Percentiles rank a stretch among this genome's conserved stretches.
These are phyloP conservation scores for Schwanniomyces sp. DNA, from an alignment of 805 yeast species.

Conservation along the genomic window DNA sequence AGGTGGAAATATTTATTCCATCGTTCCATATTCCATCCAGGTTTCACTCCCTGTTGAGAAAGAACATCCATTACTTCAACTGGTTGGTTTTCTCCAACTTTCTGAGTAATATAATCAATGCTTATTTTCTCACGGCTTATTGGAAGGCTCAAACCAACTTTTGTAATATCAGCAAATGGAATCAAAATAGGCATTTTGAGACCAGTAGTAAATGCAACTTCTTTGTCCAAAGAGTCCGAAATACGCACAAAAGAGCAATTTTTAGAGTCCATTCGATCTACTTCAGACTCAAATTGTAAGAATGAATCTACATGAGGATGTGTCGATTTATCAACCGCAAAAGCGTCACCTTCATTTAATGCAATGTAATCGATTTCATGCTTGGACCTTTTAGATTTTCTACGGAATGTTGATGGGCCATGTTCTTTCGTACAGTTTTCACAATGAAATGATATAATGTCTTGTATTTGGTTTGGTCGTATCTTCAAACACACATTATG, in stretches of 20 bases:
- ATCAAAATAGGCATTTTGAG: conserved; percentile 48
- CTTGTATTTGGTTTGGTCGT: conserved; percentile 28
- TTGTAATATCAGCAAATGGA: conserved; percentile 24
- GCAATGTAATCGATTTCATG: conserved; percentile 76
- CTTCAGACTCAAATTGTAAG: conserved; percentile 27
- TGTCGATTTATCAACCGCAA: conserved; percentile 43
- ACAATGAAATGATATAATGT: conserved; percentile 57
- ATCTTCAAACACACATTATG: conserved; percentile 52
- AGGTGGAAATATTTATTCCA: conserved; percentile 74
- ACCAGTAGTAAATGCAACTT: conserved; percentile 32
- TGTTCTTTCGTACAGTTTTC: conserved; percentile 38
- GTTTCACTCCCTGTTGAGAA: conserved; percentile 64
- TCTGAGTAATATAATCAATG: conserved; percentile 54
- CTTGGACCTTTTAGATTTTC: conserved; percentile 54
- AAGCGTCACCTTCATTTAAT: conserved; percentile 67
- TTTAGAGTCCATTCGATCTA: conserved; percentile 8
- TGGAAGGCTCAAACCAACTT: conserved; percentile 58
- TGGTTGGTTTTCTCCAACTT: conserved; percentile 60
- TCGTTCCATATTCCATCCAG: conserved; percentile 65
- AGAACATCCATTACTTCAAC: conserved; percentile 89
- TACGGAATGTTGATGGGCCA: conserved; percentile 47
- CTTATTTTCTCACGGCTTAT: conserved; percentile 35
- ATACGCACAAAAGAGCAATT: conserved; percentile 21
- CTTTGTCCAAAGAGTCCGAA: conserved; percentile 30
- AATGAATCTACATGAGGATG: conserved; percentile 53